A percentile compares a stretch with the other conserved stretches of the same genome.
phyloP scores from a whole-genome alignment of 2,329 filamentous ascomycete species.

The Diaporthe ampelina region DNA sequence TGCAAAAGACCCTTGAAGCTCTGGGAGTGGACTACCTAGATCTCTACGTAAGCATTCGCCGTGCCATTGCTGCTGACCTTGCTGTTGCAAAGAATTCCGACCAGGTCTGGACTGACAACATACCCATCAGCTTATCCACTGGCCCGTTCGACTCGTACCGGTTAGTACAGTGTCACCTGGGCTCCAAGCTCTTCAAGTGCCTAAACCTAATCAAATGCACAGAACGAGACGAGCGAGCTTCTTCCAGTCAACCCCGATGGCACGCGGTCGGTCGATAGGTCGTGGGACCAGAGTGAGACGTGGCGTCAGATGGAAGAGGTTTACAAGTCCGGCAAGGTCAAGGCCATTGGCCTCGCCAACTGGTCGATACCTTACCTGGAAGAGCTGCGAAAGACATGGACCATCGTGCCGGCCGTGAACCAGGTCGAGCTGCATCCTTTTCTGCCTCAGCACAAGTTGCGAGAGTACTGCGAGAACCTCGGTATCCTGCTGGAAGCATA shows the following conservation, averaged over 20 bases:
- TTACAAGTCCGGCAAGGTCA: conserved; percentile 39
- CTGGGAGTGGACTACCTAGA: conserved; percentile 62
- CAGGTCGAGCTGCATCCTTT: conserved; percentile 55
- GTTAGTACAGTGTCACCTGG: background rate
- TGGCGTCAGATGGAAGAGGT: conserved; percentile 31
- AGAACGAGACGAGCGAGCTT: conserved; percentile 40
- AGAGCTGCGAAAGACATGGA: conserved; percentile 45
- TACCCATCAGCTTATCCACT: background rate
- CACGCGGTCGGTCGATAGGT: conserved; percentile 47
- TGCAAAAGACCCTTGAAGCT: conserved; percentile 58
- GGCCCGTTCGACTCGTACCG: conserved; percentile 2
- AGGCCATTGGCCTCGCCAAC: conserved; percentile 47
- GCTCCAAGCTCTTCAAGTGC: background rate
- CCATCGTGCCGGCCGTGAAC: conserved; percentile 25
- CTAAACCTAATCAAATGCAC: background rate
- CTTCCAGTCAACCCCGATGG: conserved; percentile 46
- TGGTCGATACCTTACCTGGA: conserved; percentile 49
- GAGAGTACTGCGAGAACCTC: conserved; percentile 51
- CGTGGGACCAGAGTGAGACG: conserved; percentile 28
- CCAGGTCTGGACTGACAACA: background rate
- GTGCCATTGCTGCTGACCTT: background rate
- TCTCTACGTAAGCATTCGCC: conserved; percentile 51
- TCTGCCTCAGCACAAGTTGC: conserved; percentile 53
- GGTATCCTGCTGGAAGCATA: conserved; percentile 55
- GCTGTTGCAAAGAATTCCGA: background rate